These are phyloP conservation scores for Naganishia antarctica DNA, from an alignment of 768 basidiomycete species.

Conservation along the genomic window DNA sequence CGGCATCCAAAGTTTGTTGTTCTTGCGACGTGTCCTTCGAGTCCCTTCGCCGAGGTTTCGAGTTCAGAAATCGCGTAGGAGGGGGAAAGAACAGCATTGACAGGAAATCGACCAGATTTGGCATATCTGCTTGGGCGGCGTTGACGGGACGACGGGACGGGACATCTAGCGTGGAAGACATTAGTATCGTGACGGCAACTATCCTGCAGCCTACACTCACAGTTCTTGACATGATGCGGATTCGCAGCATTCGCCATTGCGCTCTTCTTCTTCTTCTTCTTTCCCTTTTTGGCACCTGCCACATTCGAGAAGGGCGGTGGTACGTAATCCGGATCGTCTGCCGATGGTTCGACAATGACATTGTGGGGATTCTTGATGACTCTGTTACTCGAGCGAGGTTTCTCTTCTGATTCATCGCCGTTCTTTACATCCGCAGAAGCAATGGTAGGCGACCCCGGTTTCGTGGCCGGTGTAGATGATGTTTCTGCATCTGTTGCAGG, in stretches of 20 bases:
- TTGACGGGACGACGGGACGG: slow-evolving; percentile 35
- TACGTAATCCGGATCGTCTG: slow-evolving; percentile 18
- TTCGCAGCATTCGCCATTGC: slow-evolving; percentile 88
- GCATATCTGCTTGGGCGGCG: slow-evolving; percentile 32
- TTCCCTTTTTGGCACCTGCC: slow-evolving; percentile 43
- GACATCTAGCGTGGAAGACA: slow-evolving; percentile 31
- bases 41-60: slow-evolving; percentile 29
- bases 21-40: not conserved
- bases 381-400: not conserved
- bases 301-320: not conserved
- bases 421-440: not conserved
- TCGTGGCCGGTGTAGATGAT: not conserved
- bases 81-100: slow-evolving; percentile 41
- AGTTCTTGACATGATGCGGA: slow-evolving; percentile 91
- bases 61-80: slow-evolving; percentile 42
- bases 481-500: not conserved
- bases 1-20: not conserved
- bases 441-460: not conserved
- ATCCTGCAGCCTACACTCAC: slow-evolving; percentile 25
- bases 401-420: not conserved
- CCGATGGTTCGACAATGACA: slow-evolving; percentile 16
- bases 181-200: not conserved
- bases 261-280: slow-evolving; percentile 91
- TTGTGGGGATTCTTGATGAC: not conserved
- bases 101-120: slow-evolving; percentile 27